Conservation (phyloP, 1,284 basidiomycete genomes). For the Ustilago nuda region DNA sequence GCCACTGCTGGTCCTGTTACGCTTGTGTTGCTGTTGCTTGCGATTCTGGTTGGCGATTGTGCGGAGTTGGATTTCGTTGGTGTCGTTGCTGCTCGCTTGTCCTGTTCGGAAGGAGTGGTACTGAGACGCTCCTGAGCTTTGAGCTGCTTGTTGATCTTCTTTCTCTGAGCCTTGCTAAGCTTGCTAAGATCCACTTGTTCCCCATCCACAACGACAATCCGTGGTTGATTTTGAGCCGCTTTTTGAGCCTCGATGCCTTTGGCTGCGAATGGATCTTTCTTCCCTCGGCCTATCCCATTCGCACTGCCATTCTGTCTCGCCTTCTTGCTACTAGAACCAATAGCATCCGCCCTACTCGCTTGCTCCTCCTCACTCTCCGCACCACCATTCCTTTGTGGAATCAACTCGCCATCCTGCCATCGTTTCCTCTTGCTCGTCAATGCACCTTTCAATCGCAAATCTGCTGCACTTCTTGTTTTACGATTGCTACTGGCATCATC, state of each 20-base stretch:
- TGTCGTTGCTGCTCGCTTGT: not conserved
- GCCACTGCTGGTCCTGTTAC: not conserved
- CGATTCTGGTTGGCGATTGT: not conserved
- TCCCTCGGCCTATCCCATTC: not conserved
- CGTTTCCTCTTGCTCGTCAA: constrained; percentile 52
- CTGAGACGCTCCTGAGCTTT: constrained; percentile 17
- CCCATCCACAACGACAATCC: constrained; percentile 29
- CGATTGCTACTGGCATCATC: constrained; percentile 2
- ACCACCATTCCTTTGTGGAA: not conserved
- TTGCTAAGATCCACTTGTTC: constrained; percentile 34
- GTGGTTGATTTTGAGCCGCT: constrained; percentile 35
- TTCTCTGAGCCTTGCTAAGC: constrained; percentile 60
- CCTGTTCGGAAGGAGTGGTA: not conserved
- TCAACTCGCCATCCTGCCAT: constrained; percentile 17
- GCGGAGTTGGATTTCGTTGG: not conserved
- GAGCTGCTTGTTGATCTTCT: constrained; percentile 60
- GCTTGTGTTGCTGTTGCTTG: not conserved
- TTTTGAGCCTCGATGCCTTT: constrained; percentile 37
- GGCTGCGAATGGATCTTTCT: constrained; percentile 47
- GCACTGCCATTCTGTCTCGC: constrained; percentile 15
- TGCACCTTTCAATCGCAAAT: constrained; percentile 51
- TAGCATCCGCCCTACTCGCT: constrained; percentile 28
- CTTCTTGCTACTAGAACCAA: constrained; percentile 25
- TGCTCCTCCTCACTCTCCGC: constrained; percentile 38
- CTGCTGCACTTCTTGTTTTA: constrained; percentile 32